Conservation (phyloP, 768 basidiomycete species). For the Agaricus subrufescens region DNA sequence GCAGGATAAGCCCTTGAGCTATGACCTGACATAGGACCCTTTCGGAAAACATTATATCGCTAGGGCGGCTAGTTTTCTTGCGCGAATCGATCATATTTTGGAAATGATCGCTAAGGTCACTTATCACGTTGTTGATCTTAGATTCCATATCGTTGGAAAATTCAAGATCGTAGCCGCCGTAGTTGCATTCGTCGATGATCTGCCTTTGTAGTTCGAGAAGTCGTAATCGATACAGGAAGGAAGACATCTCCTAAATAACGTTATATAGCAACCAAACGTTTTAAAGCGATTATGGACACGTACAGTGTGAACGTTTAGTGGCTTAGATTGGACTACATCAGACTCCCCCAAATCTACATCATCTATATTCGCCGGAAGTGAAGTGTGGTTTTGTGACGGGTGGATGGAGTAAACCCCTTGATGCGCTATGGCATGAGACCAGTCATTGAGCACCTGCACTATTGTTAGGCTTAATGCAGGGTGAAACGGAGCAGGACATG, state of each 20-base stretch:
- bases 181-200: constrained; percentile 20
- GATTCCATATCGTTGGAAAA: constrained; percentile 18
- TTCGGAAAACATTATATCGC: constrained; percentile 14
- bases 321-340: constrained; percentile 10
- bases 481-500: neutral
- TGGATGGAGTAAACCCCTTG: constrained; percentile 22
- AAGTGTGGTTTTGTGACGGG: constrained; percentile 23
- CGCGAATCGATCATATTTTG: constrained; percentile 14
- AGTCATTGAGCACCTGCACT: constrained; percentile 20
- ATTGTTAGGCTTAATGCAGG: neutral
- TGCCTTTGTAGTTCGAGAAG: constrained; percentile 19
- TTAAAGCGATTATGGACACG: neutral
- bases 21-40: constrained; percentile 20
- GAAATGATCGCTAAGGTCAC: constrained; percentile 8
- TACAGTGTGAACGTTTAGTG: constrained; percentile 18
- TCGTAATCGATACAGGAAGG: constrained; percentile 17
- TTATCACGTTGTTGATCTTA: constrained; percentile 10
- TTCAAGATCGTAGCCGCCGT: constrained; percentile 16
- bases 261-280: neutral
- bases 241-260: constrained; percentile 19
- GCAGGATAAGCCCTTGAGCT: constrained; percentile 19
- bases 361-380: constrained; percentile 20
- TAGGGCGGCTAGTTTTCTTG: constrained; percentile 9
- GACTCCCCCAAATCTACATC: constrained; percentile 20
- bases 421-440: constrained; percentile 23